A percentile compares a stretch with the other conserved stretches of the same genome.
Evolutionary conservation across 2,329 filamentous ascomycete species (phyloP).

Genomic region (Apiospora malaysiana): DNA sequence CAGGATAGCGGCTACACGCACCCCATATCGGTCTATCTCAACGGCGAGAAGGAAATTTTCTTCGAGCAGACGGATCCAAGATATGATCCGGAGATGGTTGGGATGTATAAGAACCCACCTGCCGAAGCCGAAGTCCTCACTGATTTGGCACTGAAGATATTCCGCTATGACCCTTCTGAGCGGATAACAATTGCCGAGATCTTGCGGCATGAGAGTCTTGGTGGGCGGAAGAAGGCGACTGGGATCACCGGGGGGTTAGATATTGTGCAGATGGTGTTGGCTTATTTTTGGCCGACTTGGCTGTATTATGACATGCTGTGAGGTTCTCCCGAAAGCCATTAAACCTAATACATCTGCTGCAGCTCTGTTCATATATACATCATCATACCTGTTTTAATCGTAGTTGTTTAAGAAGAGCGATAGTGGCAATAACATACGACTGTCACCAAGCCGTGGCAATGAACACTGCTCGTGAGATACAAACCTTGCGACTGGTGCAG

Average conservation of each 20-base stretch:
- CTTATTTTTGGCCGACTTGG: neutral
- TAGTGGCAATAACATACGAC: no score
- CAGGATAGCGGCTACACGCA: neutral
- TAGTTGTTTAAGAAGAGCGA: no score
- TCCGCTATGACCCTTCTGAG: neutral
- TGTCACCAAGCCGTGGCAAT: no score
- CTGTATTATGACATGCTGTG: no score
- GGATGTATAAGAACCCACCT: neutral
- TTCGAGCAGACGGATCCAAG: neutral
- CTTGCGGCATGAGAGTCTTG: neutral
- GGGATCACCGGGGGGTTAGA: neutral
- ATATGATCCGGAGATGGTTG: neutral
- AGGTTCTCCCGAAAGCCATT: no score
- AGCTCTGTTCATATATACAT: no score
- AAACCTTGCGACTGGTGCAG: no score
- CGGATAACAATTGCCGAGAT: neutral
- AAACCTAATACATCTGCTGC: no score
- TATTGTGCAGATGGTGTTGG: neutral
- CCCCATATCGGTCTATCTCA: neutral
- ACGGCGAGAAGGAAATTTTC: neutral
- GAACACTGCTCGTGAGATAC: no score
- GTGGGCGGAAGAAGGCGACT: neutral
- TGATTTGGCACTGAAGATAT: constrained; percentile 9
- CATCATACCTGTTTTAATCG: no score
- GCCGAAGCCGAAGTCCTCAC: neutral